Conservation (phyloP, 2,329 filamentous ascomycete genomes). For the Xylaria arbuscula region DNA sequence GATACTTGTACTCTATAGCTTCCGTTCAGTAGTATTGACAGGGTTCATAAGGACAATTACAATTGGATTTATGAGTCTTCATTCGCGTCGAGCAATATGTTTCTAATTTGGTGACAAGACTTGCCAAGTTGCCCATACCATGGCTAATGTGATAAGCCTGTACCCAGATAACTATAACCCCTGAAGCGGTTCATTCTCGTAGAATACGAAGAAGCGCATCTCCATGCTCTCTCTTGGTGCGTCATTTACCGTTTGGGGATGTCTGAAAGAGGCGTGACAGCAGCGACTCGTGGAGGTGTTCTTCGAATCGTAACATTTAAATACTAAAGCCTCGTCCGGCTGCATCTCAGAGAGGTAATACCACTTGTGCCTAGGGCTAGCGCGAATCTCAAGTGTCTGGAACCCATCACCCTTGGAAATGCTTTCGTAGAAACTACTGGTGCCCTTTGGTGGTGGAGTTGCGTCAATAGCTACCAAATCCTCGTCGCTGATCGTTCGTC, state of each 20-base stretch:
- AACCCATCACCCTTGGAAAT: conserved; percentile 33
- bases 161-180: conserved; percentile 1
- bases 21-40: background rate
- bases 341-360: conserved; percentile 35
- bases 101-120: background rate
- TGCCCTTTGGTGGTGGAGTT: conserved; percentile 24
- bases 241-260: background rate
- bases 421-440: conserved; percentile 24
- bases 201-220: conserved; percentile 38
- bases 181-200: conserved; percentile 31
- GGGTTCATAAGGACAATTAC: too few relatives aligned
- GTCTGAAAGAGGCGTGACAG: conserved; percentile 33
- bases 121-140: background rate
- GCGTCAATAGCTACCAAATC: conserved; percentile 28
- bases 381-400: conserved; percentile 29
- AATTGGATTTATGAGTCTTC: background rate
- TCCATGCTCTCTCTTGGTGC: conserved; percentile 37
- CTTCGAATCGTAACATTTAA: conserved; percentile 35
- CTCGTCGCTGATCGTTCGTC: conserved; percentile 29
- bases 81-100: background rate
- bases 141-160: too few relatives aligned
- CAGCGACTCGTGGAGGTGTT: conserved; percentile 30
- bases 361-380: conserved; percentile 32
- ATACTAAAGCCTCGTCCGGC: conserved; percentile 31
- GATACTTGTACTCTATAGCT: background rate